Evolutionary conservation across 2,329 filamentous ascomycete species (phyloP).

Genomic region (Pseudogymnoascus sp.): DNA sequence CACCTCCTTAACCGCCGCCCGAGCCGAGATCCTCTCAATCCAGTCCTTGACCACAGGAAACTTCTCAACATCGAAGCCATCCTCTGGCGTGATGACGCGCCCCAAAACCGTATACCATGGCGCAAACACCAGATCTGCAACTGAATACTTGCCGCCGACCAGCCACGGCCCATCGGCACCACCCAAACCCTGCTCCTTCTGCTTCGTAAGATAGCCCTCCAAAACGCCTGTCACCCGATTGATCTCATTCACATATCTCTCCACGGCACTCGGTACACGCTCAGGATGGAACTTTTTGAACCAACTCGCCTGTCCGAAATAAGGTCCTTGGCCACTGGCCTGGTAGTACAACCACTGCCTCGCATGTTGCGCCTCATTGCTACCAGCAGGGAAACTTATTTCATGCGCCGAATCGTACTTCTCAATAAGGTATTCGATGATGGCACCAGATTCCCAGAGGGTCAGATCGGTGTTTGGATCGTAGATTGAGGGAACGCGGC

Average conservation of each 20-base stretch:
- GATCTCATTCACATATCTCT: slow-evolving; percentile 42
- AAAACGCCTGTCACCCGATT: slow-evolving; percentile 39
- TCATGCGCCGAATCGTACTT: slow-evolving; percentile 33
- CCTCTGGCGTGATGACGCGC: neutral
- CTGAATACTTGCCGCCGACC: slow-evolving; percentile 37
- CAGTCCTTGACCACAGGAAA: neutral
- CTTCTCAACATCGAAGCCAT: neutral
- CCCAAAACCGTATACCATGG: slow-evolving; percentile 12
- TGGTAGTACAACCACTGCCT: slow-evolving; percentile 40
- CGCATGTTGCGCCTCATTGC: slow-evolving; percentile 28
- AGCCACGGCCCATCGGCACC: slow-evolving; percentile 29
- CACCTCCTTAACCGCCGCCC: neutral
- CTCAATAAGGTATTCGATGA: slow-evolving; percentile 38
- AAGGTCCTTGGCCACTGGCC: slow-evolving; percentile 37
- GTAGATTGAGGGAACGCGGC: slow-evolving; percentile 32
- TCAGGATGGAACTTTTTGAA: slow-evolving; percentile 34
- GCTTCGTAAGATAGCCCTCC: slow-evolving; percentile 30
- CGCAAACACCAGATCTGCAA: slow-evolving; percentile 34
- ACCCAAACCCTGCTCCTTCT: neutral
- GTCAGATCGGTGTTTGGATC: slow-evolving; percentile 38
- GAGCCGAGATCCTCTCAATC: neutral
- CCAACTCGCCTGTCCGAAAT: slow-evolving; percentile 36
- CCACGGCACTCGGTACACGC: slow-evolving; percentile 37
- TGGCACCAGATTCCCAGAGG: slow-evolving; percentile 41
- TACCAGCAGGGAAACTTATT: slow-evolving; percentile 29